Base-by-base conservation (phyloP, 352 stramenopile species). In the Pythium graminicola region DNA sequence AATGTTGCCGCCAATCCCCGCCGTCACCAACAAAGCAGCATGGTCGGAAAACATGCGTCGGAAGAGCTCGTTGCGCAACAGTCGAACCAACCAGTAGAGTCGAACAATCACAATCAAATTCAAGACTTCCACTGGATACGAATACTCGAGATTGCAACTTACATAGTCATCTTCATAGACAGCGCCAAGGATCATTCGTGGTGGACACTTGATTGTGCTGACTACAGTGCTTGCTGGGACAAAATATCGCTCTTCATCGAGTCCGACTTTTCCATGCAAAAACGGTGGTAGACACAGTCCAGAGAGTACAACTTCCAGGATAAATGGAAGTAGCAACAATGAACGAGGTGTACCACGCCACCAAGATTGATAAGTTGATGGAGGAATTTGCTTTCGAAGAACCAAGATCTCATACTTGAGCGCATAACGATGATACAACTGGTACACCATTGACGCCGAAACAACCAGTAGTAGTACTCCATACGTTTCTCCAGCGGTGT, bases 81-180 rank as follows among this genome's bases (percentile, higher is more conserved):
- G 46, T 6, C 76, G 72, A n/a, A 62, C 62, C 47, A 81, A 64
- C 69, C 73, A 83, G 48, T 86, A 86, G 13, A 86, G 62, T 19
- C 76, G 73, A 24, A 76, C 44, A 24, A 86, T 48, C 19, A 83
- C 73, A 16, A 73, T 13, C 47, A 86, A 72, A 57, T 86, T 86
- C 22, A 82, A 33, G 6, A 86, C 73, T 60, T 86, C 76, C 23
- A 81, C 42, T 13, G 73, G 73, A 28, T 86, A 86, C 7, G 50
- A 52, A 41, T 86, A 86, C 11, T 58, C 50, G 9, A 86, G 56
- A 0, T 65, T 55, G 26, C 76, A 86, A n/a, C 59, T 29, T 55
- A 38, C 35, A 8, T 46, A 35, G 17, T 24, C 23, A 41, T 53
- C 52, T 65, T 72, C 8, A 40, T 74, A 41, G 70, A 54, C 3